phyloP scores from a whole-genome alignment of 495 filamentous ascomycete genomes.

The Penicilliopsis zonata region DNA sequence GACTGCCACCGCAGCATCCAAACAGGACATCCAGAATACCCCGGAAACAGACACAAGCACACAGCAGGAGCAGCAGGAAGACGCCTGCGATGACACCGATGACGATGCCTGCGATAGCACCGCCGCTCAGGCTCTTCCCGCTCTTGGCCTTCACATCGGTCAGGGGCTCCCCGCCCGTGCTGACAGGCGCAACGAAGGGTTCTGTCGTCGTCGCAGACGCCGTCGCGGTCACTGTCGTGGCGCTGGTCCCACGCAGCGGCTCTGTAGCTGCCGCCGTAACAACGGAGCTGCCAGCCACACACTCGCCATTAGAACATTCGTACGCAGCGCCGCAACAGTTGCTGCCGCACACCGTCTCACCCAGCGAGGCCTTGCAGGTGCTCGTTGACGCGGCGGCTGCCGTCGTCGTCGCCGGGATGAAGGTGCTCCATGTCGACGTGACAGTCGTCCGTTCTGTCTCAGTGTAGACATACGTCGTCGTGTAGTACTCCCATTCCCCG shows the following conservation, averaged over 20 bases:
- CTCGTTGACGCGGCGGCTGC: slow-evolving; percentile 29
- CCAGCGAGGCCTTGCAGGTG: slow-evolving; percentile 45
- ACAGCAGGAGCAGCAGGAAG: slow-evolving; percentile 57
- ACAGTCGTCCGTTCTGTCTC: slow-evolving; percentile 54
- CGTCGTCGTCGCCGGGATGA: slow-evolving; percentile 23
- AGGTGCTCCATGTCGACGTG: slow-evolving; percentile 56
- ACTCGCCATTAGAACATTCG: slow-evolving; percentile 42
- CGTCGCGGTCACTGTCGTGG: slow-evolving; percentile 41
- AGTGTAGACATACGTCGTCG: slow-evolving; percentile 50
- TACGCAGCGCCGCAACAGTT: slow-evolving; percentile 66
- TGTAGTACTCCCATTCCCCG: slow-evolving; percentile 42
- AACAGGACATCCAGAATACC: slow-evolving; percentile 51
- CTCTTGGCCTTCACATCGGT: slow-evolving; percentile 29
- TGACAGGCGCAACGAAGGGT: slow-evolving; percentile 43
- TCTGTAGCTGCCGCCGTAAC: slow-evolving; percentile 34
- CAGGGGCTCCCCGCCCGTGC: slow-evolving; percentile 36
- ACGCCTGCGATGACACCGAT: slow-evolving; percentile 74
- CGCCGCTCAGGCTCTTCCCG: slow-evolving; percentile 53
- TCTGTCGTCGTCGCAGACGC: slow-evolving; percentile 44
- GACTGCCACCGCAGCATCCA: slow-evolving; percentile 50
- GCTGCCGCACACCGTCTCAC: slow-evolving; percentile 55
- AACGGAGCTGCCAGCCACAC: slow-evolving; percentile 28
- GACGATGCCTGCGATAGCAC: slow-evolving; percentile 92
- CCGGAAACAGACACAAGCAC: slow-evolving; percentile 60
- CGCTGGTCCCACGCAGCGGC: slow-evolving; percentile 59